A percentile compares a stretch with the other conserved stretches of the same genome.
Evolutionary conservation across 768 basidiomycete genomes (phyloP).

Genomic region (Gymnopilus junonius): DNA sequence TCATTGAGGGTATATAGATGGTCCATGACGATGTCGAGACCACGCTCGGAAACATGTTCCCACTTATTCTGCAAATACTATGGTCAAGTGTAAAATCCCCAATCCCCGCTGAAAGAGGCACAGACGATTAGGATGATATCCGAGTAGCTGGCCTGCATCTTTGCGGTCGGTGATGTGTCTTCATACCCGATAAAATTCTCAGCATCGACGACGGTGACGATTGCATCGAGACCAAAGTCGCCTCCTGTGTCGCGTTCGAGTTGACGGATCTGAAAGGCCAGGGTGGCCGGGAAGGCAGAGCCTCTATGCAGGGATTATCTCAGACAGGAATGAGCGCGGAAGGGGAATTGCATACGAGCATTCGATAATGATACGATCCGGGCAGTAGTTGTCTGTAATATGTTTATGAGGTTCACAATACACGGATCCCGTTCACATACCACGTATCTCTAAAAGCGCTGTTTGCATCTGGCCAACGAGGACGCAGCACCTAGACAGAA

Average conservation of each 20-base stretch:
- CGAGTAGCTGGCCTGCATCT: slow-evolving; percentile 95
- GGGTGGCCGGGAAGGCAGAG: slow-evolving; percentile 93
- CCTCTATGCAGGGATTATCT: slow-evolving; percentile 52
- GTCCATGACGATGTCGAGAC: slow-evolving; percentile 83
- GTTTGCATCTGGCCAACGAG: slow-evolving; percentile 95
- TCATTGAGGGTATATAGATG: slow-evolving; percentile 91
- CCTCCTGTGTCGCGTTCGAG: slow-evolving; percentile 77
- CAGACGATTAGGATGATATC: slow-evolving; percentile 83
- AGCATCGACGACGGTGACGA: slow-evolving; percentile 89
- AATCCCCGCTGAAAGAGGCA: background rate
- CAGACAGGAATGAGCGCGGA: background rate
- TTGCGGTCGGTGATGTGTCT: slow-evolving; percentile 89
- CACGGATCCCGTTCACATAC: slow-evolving; percentile 38
- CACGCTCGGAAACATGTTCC: slow-evolving; percentile 80
- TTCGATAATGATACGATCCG: slow-evolving; percentile 94
- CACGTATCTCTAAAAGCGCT: slow-evolving; percentile 86
- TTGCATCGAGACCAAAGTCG: slow-evolving; percentile 85
- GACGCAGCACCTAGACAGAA: slow-evolving; percentile 78
- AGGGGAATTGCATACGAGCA: slow-evolving; percentile 70
- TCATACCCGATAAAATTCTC: slow-evolving; percentile 95
- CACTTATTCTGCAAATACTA: slow-evolving; percentile 74
- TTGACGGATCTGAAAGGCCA: slow-evolving; percentile 93
- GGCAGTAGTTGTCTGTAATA: slow-evolving; percentile 71
- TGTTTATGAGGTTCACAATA: background rate
- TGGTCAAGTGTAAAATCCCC: slow-evolving; percentile 3